Conservation (phyloP, 345 rosid species). For the Boechera stricta region DNA sequence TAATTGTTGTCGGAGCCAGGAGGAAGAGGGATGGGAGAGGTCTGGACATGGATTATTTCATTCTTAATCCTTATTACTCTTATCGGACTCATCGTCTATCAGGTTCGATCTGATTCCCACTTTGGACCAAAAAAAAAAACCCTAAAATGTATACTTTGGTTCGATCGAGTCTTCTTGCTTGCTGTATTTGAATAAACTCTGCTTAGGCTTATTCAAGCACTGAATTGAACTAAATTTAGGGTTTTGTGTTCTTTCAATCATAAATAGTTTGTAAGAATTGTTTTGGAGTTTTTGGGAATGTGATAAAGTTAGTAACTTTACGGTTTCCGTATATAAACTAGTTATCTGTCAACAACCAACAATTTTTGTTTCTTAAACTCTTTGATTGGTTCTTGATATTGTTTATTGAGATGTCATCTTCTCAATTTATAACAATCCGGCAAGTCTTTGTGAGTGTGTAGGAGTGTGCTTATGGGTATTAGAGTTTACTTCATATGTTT, state of each 20-base stretch:
- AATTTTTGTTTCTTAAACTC: not conserved
- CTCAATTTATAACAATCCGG: not conserved
- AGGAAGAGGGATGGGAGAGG: slow-evolving; percentile 66
- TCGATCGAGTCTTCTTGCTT: not conserved
- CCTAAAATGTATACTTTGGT: not conserved
- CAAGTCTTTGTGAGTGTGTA: not conserved
- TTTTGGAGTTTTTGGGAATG: not conserved
- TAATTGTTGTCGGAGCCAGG: slow-evolving; percentile 20
- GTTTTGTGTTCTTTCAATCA: slow-evolving; percentile 3
- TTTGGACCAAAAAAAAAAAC: not conserved
- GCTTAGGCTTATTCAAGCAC: not conserved
- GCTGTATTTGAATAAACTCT: not conserved
- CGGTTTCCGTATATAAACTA: not conserved
- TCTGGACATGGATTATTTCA: slow-evolving; percentile 73
- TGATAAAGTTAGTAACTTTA: slow-evolving; percentile 20
- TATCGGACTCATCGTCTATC: slow-evolving; percentile 66
- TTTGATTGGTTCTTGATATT: not conserved
- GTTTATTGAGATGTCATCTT: not conserved
- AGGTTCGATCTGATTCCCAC: slow-evolving; percentile 52
- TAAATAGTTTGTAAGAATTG: not conserved
- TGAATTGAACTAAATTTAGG: not conserved
- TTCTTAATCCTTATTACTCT: slow-evolving; percentile 73
- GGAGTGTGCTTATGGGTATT: not conserved
- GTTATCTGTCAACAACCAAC: not conserved
- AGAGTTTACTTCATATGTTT: not conserved